Conservation (phyloP, 306 rosid genomes). For the Sicyos edulis region DNA sequence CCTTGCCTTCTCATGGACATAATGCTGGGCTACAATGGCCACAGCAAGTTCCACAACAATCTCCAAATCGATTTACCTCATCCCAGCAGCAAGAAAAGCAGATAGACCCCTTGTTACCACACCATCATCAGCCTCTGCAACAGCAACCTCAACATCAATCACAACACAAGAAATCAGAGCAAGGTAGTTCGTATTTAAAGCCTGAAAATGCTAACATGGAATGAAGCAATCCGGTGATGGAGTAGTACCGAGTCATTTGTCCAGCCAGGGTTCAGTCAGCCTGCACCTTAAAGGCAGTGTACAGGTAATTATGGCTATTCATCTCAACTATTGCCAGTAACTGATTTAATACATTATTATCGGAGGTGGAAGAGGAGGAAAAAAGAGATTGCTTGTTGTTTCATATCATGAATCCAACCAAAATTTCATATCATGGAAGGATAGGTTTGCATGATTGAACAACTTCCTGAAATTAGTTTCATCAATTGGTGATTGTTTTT, state of each 20-base stretch:
- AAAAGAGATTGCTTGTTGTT: conserved; percentile 1
- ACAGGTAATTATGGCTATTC: conserved; percentile 59
- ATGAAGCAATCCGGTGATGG: conserved; percentile 45
- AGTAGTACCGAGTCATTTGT: conserved; percentile 44
- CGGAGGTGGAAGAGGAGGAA: not conserved
- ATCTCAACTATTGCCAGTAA: not conserved
- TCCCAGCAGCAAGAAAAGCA: conserved; percentile 54
- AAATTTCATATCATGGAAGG: not conserved
- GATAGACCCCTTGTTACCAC: conserved; percentile 26
- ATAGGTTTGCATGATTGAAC: conserved; percentile 13
- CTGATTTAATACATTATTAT: not conserved
- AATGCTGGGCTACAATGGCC: conserved; percentile 66
- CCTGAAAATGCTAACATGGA: conserved; percentile 62
- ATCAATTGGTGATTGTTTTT: not conserved
- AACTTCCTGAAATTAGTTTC: not conserved
- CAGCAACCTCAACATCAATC: conserved; percentile 57
- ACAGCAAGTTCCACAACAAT: conserved; percentile 48
- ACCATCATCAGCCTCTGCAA: conserved; percentile 22
- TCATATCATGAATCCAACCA: not conserved
- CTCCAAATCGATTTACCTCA: conserved; percentile 38
- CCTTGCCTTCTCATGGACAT: conserved; percentile 59
- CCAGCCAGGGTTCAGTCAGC: conserved; percentile 41
- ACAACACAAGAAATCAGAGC: conserved; percentile 57
- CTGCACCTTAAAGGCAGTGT: conserved; percentile 70
- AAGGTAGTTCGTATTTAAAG: conserved; percentile 50